Base-by-base conservation (phyloP, 2,329 filamentous ascomycete species). In the Capronia coronata region DNA sequence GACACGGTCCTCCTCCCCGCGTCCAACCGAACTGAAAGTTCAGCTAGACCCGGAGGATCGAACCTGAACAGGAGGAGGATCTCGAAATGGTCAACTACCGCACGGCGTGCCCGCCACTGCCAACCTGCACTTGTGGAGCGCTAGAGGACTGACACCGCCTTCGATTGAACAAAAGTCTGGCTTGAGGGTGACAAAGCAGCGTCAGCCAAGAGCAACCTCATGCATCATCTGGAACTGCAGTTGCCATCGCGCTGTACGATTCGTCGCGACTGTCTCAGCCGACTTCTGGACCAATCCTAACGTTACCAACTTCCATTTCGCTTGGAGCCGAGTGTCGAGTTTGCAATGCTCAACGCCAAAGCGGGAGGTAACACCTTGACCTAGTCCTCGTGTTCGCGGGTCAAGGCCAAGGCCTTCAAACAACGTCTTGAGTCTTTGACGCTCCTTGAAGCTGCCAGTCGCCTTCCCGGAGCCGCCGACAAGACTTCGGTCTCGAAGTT, bases 131-230 rank as follows among this genome's bases (percentile, higher is more conserved):
- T 11, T 29, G 14, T 43, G 41, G 41, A 41, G 38, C 14, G 18
- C n/a, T 37, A 19, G 34, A 18, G 7, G 8, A 7, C 14, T 37
- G 3, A 37, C 5, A 37, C 5, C 5, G 34, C 34, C 34, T 37
- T n/a, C n/a, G n/a, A n/a, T n/a, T 37, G 34, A 8, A 37, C 4
- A 6, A 16, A 16, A 37, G 6, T 8, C n/a, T 5, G 5, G n/a
- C 34, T 9, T 37, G 14, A 13, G 6, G 7, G 14, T 8, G 3
- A 19, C 18, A 19, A 7, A 3, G 11, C 4, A 18, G 14, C 34
- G 34, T 43, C 46, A 35, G 46, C 46, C 46, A 48, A 48, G 39
- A 29, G 21, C 27, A 43, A 22, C 21, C 45, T 48, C 43, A 43
- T 43, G 38, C 46, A 47, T 37, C 45, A 41, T 41, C 37, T 43